These are phyloP conservation scores for Tuber borchii DNA, from an alignment of 495 filamentous ascomycete genomes.

Conservation along the genomic window DNA sequence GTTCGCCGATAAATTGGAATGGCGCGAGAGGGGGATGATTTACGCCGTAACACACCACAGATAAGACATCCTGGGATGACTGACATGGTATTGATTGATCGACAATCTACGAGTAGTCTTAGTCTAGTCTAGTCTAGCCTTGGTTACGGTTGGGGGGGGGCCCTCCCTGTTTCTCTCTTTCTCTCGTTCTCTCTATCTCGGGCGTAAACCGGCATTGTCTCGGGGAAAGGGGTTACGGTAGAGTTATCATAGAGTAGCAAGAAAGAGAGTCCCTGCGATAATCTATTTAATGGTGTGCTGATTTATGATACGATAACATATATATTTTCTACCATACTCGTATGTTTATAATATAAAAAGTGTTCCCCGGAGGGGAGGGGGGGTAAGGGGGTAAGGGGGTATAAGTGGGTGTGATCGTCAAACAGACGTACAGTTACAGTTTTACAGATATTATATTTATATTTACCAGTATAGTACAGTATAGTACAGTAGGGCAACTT, in stretches of 20 bases:
- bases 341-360: no score
- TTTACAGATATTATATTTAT: not conserved
- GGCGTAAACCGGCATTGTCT: no score
- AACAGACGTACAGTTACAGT: not conserved
- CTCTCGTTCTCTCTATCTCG: no score
- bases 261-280: no score
- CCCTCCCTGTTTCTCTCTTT: not conserved
- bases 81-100: not conserved
- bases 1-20: conserved; percentile 38
- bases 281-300: not conserved
- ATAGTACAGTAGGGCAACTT: no score
- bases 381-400: no score
- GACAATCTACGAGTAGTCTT: not conserved
- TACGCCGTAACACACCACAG: not conserved
- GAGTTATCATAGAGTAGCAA: no score
- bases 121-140: not conserved
- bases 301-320: no score
- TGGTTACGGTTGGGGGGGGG: not conserved
- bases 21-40: conserved; percentile 10
- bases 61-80: not conserved
- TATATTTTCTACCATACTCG: no score
- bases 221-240: no score
- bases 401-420: conserved; percentile 1
- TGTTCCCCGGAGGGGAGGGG: no score
- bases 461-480: no score